These are phyloP conservation scores for Scheffersomyces cryptocercus DNA, from an alignment of 1,139 yeast species.

Conservation along the genomic window DNA sequence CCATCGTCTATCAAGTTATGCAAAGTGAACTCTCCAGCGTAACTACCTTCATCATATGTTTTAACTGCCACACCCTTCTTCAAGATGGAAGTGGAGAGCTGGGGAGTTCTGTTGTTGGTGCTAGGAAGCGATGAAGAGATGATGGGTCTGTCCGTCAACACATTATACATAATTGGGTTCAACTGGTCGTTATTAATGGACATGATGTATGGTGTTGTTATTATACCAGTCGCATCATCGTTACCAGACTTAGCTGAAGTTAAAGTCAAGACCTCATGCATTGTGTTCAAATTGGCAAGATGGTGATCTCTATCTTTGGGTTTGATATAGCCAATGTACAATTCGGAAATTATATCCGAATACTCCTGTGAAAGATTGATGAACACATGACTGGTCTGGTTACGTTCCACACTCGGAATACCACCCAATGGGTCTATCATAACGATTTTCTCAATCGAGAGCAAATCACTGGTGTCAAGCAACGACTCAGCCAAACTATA, in stretches of 20 bases:
- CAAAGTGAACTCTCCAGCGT: slow-evolving; percentile 39
- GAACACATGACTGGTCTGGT: slow-evolving; percentile 82
- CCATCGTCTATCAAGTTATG: slow-evolving; percentile 46
- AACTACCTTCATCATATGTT: slow-evolving; percentile 40
- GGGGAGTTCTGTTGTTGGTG: slow-evolving; percentile 62
- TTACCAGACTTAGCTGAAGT: slow-evolving; percentile 31
- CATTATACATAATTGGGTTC: slow-evolving; percentile 86
- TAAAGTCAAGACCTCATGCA: slow-evolving; percentile 45
- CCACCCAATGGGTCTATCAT: slow-evolving; percentile 85
- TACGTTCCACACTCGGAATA: slow-evolving; percentile 81
- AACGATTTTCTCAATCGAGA: slow-evolving; percentile 76
- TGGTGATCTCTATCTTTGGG: slow-evolving; percentile 52
- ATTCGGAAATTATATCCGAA: slow-evolving; percentile 62
- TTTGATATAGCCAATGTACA: slow-evolving; percentile 52
- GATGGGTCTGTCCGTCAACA: slow-evolving; percentile 88
- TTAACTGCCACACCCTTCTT: slow-evolving; percentile 74
- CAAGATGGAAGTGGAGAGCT: slow-evolving; percentile 72
- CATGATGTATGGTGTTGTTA: slow-evolving; percentile 45
- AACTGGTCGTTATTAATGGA: slow-evolving; percentile 46
- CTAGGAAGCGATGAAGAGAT: slow-evolving; percentile 91
- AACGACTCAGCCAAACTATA: slow-evolving; percentile 28
- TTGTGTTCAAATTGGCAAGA: slow-evolving; percentile 52
- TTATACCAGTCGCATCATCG: slow-evolving; percentile 48
- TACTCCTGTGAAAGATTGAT: slow-evolving; percentile 85
- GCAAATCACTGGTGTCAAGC: slow-evolving; percentile 26